These are phyloP conservation scores for Spergularia marina DNA, from an alignment of 148 eudicot genomes.

Conservation along the genomic window DNA sequence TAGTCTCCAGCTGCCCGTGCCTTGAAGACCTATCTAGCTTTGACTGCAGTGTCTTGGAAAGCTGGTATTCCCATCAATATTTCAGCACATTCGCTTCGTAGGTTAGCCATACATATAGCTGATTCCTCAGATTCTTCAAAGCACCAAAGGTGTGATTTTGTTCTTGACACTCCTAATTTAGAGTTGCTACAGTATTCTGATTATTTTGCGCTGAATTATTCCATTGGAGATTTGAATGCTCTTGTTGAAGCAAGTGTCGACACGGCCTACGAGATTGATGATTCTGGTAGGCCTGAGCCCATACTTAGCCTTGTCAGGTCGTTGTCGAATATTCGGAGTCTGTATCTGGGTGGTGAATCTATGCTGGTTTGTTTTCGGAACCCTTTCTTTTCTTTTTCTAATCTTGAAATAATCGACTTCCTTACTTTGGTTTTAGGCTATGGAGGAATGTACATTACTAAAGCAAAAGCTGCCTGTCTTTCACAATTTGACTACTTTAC, in stretches of 20 bases:
- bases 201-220: background rate
- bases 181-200: background rate
- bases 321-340: background rate
- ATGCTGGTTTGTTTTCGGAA: no score
- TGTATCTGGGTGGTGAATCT: no score
- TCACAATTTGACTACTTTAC: background rate
- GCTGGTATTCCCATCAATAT: background rate
- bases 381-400: background rate
- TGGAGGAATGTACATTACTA: background rate
- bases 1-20: background rate
- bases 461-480: background rate
- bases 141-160: background rate
- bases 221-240: background rate
- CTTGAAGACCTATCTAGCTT: slow-evolving; percentile 7
- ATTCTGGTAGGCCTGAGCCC: no score
- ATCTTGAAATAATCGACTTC: background rate
- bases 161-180: slow-evolving; percentile 3
- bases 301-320: background rate
- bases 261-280: background rate
- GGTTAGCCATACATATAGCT: background rate
- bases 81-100: slow-evolving; percentile 5
- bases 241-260: background rate
- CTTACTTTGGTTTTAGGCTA: background rate
- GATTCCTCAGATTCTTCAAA: no score
- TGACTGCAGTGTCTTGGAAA: background rate